Percentiles rank a stretch among this genome's conserved stretches.
Evolutionary conservation across 2,329 filamentous ascomycete species (phyloP).

Genomic region (Paracoccidioides lutzii): DNA sequence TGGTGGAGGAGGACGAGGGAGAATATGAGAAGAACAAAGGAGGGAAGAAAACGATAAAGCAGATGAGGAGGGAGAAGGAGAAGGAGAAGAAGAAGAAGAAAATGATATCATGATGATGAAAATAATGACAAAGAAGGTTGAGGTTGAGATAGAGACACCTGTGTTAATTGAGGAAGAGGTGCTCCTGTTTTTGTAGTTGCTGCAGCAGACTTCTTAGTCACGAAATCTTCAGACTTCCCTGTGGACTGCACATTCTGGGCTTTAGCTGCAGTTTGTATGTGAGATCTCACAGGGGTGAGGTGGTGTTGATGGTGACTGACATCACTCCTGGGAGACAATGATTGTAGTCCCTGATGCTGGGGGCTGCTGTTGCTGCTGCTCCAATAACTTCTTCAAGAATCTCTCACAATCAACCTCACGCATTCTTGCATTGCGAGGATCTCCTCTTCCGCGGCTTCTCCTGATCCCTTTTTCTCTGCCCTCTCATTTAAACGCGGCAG

Average conservation of each 20-base stretch:
- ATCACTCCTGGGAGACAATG: background rate
- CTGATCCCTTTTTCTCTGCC: background rate
- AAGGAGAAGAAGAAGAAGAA: background rate
- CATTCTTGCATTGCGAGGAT: slow-evolving; percentile 7
- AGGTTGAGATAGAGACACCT: background rate
- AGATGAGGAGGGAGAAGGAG: background rate
- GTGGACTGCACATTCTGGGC: background rate
- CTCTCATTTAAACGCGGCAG: too few relatives aligned
- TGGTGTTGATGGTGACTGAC: background rate
- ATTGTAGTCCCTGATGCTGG: background rate
- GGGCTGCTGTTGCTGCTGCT: background rate
- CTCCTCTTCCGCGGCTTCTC: slow-evolving; percentile 4
- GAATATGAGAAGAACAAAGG: background rate
- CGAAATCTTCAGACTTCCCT: background rate
- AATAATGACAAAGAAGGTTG: background rate
- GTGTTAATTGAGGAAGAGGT: background rate
- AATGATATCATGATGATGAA: background rate
- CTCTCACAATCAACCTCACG: background rate
- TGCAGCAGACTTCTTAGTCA: background rate
- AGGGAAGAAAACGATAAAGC: too few relatives aligned
- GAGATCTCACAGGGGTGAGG: background rate
- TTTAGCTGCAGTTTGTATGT: background rate
- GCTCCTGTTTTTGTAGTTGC: background rate
- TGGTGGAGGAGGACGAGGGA: background rate
- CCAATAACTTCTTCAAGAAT: background rate